Percentiles rank a stretch among this genome's conserved stretches.
phyloP scores from a whole-genome alignment of 1,139 yeast genomes.

The Pneumocystis canis region DNA sequence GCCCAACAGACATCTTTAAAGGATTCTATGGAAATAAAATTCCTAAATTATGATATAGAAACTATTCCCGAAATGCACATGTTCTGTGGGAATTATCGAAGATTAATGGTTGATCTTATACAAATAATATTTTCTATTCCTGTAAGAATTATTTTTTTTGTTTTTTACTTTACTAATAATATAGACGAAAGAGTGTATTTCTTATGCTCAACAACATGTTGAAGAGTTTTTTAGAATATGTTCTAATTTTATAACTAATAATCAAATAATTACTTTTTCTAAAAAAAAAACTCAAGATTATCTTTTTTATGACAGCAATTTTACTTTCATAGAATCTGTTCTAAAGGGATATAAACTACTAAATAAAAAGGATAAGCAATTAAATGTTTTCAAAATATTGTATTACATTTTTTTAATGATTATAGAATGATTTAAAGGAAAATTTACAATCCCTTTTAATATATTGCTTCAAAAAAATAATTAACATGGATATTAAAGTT shows the following conservation, averaged over 20 bases:
- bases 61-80: constrained; percentile 66
- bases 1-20: constrained; percentile 46
- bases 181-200: constrained; percentile 63
- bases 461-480: constrained; percentile 34
- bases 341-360: neutral
- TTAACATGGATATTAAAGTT: constrained; percentile 53
- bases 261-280: neutral
- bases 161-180: neutral
- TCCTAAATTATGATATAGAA: constrained; percentile 72
- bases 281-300: constrained; percentile 49
- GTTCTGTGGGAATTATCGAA: constrained; percentile 66
- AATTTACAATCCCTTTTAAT: neutral
- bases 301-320: constrained; percentile 65
- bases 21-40: constrained; percentile 29
- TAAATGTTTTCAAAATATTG: neutral
- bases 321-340: constrained; percentile 65
- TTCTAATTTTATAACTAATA: constrained; percentile 1
- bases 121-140: constrained; percentile 68
- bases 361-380: neutral
- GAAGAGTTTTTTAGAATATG: constrained; percentile 41
- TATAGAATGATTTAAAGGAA: neutral
- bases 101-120: constrained; percentile 79
- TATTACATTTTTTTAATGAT: neutral
- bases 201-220: constrained; percentile 66
- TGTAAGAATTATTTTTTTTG: neutral